Evolutionary conservation across 371 early-diverging fungal genomes (phyloP), one percentile per base, ranked within the genome.

Genomic region (Mucor velutinosus): DNA sequence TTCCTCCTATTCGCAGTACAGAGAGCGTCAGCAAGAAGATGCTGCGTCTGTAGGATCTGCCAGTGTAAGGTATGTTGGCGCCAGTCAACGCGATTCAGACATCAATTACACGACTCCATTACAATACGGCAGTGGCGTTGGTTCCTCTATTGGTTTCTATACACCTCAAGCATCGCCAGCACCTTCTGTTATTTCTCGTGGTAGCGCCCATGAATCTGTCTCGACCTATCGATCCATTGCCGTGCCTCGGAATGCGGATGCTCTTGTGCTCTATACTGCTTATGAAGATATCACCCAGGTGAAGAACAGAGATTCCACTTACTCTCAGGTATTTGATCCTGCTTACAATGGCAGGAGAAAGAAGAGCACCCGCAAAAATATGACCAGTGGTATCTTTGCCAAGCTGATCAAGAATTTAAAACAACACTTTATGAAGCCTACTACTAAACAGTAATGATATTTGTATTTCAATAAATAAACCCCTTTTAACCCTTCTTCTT

Each of bases 331-430:
- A 21, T 64, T 64, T 30, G 41, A 64, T 14, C 65, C 56, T 12
- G 23, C 23, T 43, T 53, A 39, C 30, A 17, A 43, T 11, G 39
- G 25, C 23, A 49, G 35, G 15, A 35, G 32, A 23, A 58, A 58
- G 11, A 45, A 58, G 25, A 58, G 30, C 30, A 7, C 17, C n/a
- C 56, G 19, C 8, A 29, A 17, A 15, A 49, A 47, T 33, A 19
- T 32, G 11, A 6, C 35, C 1, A 35, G 47, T 6, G 25, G 58
- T 2, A 27, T 56, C 8, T 57, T 64, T 32, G 33, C 49, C 12
- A 65, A 58, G 12, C 25, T 65, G 4, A 35, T 65, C 25, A 65
- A 65, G n/a, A 65, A 58, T 17, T 10, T 65, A 8, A 65, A 65
- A 19, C 65, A 65, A 23, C 65, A 49, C 25, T 65, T 65, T 47